Conservation (phyloP, 2,329 filamentous ascomycete genomes). For the Fusarium papillatum region DNA sequence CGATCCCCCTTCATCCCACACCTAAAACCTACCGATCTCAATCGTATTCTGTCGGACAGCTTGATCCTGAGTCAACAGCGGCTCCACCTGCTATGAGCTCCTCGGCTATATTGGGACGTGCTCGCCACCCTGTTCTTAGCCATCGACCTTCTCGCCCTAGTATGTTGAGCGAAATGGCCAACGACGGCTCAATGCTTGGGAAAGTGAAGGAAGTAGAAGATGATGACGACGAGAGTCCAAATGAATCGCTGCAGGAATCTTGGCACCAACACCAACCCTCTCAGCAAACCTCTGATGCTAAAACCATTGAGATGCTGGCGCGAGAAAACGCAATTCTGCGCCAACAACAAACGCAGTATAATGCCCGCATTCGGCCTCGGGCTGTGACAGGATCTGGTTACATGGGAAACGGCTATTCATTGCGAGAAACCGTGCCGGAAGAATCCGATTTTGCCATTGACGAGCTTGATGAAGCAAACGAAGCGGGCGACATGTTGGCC, state of each 20-base stretch:
- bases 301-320: slow-evolving; percentile 73
- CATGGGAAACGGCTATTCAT: slow-evolving; percentile 68
- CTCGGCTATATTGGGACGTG: slow-evolving; percentile 65
- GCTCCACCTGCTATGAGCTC: slow-evolving; percentile 57
- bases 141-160: slow-evolving; percentile 86
- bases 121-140: slow-evolving; percentile 77
- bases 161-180: slow-evolving; percentile 81
- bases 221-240: slow-evolving; percentile 72
- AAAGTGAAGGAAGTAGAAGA: slow-evolving; percentile 81
- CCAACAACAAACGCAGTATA: slow-evolving; percentile 69
- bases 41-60: slow-evolving; percentile 95
- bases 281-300: slow-evolving; percentile 58
- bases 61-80: slow-evolving; percentile 74
- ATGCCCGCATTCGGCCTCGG: slow-evolving; percentile 67
- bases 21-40: slow-evolving; percentile 95
- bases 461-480: slow-evolving; percentile 74
- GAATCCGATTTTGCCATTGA: slow-evolving; percentile 82
- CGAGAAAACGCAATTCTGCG: slow-evolving; percentile 74
- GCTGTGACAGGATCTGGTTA: slow-evolving; percentile 70
- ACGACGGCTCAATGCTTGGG: slow-evolving; percentile 70
- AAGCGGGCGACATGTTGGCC: slow-evolving; percentile 60
- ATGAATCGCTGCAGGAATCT: slow-evolving; percentile 61
- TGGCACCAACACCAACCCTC: slow-evolving; percentile 60
- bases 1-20: slow-evolving; percentile 89
- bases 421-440: slow-evolving; percentile 72